Evolutionary conservation across 2,329 filamentous ascomycete genomes (phyloP).

Genomic region (Arthrobotrys entomopaga): DNA sequence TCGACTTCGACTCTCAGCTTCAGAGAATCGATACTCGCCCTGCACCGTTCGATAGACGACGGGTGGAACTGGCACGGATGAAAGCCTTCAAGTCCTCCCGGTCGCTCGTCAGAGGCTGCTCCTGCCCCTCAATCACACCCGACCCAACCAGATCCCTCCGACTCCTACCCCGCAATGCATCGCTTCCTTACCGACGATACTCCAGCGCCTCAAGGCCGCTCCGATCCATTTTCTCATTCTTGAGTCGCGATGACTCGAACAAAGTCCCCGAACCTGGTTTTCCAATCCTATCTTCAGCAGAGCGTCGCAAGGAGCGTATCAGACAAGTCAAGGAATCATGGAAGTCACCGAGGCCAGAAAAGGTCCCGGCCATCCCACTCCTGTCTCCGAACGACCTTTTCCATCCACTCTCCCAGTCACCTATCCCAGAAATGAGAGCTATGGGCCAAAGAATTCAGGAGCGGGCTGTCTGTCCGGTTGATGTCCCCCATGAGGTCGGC

Average conservation of each 20-base stretch:
- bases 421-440: conserved; percentile 84
- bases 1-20: conserved; percentile 24
- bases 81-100: conserved; percentile 33
- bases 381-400: conserved; percentile 85
- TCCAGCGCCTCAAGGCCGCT: conserved; percentile 46
- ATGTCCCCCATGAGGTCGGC: conserved; percentile 79
- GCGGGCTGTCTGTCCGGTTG: conserved; percentile 92
- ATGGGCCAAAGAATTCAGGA: conserved; percentile 91
- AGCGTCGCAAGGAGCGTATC: conserved; percentile 39
- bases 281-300: conserved; percentile 20
- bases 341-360: conserved; percentile 38
- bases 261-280: conserved; percentile 44
- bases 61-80: no score
- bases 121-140: conserved; percentile 26
- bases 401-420: conserved; percentile 88
- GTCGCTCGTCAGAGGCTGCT: conserved; percentile 38
- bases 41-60: no score
- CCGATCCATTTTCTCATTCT: conserved; percentile 43
- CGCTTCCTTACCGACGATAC: conserved; percentile 20
- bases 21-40: no score
- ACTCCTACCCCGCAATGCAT: conserved; percentile 41
- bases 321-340: conserved; percentile 38
- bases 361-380: conserved; percentile 58
- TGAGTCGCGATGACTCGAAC: conserved; percentile 40
- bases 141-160: conserved; percentile 25